These are phyloP conservation scores for Clavispora asparagi DNA, from an alignment of 805 yeast species.

Conservation along the genomic window DNA sequence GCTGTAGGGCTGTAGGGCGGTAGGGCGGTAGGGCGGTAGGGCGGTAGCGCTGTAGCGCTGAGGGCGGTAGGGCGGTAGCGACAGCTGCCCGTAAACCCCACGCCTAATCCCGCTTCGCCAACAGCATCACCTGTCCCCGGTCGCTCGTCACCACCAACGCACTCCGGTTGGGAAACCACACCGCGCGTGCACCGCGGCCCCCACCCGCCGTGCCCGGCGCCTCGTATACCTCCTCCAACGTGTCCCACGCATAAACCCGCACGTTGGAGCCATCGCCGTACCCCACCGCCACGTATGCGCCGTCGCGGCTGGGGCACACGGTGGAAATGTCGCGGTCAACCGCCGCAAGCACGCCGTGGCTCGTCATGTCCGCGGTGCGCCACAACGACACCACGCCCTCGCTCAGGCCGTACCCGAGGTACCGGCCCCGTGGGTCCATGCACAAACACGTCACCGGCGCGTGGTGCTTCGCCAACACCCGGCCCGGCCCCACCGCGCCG, in stretches of 20 bases:
- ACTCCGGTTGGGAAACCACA: conserved; percentile 33
- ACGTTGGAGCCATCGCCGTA: conserved; percentile 39
- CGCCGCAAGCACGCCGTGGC: conserved; percentile 30
- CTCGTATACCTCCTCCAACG: conserved; percentile 25
- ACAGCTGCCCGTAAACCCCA: neutral
- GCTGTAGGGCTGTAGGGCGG: too few relatives aligned
- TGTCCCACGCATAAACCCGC: conserved; percentile 32
- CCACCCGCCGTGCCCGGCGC: conserved; percentile 8
- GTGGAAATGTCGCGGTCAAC: conserved; percentile 40
- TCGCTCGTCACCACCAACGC: conserved; percentile 15
- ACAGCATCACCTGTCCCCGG: conserved; percentile 22
- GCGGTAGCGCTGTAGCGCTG: too few relatives aligned
- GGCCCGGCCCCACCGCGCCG: neutral
- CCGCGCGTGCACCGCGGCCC: conserved; percentile 6
- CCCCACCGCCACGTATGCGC: conserved; percentile 40
- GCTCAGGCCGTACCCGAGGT: conserved; percentile 48
- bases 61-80: neutral
- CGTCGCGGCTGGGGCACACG: conserved; percentile 41
- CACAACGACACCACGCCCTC: conserved; percentile 55
- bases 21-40: too few relatives aligned
- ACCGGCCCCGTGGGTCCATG: conserved; percentile 50
- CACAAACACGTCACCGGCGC: conserved; percentile 43
- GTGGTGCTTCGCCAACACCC: conserved; percentile 39
- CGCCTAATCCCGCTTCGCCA: neutral
- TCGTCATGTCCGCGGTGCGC: conserved; percentile 36